phyloP scores from a whole-genome alignment of 148 eudicot species.

The Chenopodium suecicum region DNA sequence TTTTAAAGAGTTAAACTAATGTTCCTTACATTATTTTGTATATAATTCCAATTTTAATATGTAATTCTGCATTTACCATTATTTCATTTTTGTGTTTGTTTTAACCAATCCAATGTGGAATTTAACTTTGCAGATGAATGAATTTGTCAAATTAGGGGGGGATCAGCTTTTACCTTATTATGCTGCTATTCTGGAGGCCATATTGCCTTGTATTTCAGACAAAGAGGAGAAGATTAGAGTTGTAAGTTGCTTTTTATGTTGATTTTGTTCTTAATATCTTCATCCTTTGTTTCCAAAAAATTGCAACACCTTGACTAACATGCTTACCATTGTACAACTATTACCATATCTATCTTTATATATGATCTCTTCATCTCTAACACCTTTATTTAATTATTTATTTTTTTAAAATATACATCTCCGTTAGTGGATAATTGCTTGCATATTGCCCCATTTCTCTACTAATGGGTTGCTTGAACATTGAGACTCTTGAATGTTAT shows the following conservation, averaged over 20 bases:
- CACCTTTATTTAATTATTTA: too few relatives aligned
- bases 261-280: neutral
- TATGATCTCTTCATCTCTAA: too few relatives aligned
- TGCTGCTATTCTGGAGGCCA: constrained; percentile 94
- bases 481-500: too few relatives aligned
- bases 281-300: too few relatives aligned
- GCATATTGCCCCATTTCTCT: too few relatives aligned
- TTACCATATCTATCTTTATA: too few relatives aligned
- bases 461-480: too few relatives aligned
- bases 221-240: constrained; percentile 96
- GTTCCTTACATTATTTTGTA: neutral
- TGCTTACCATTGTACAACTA: too few relatives aligned
- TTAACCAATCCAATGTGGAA: neutral
- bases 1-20: neutral
- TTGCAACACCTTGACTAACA: too few relatives aligned
- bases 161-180: constrained; percentile 93
- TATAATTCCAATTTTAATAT: neutral
- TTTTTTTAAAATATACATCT: too few relatives aligned
- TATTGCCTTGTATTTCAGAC: constrained; percentile 95
- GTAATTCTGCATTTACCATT: constrained; percentile 1
- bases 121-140: constrained; percentile 69
- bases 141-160: constrained; percentile 95
- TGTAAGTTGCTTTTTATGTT: constrained; percentile 45
- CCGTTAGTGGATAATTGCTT: too few relatives aligned
- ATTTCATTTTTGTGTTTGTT: neutral